phyloP scores from a whole-genome alignment of 2,329 filamentous ascomycete species.

The Beauveria sp. region DNA sequence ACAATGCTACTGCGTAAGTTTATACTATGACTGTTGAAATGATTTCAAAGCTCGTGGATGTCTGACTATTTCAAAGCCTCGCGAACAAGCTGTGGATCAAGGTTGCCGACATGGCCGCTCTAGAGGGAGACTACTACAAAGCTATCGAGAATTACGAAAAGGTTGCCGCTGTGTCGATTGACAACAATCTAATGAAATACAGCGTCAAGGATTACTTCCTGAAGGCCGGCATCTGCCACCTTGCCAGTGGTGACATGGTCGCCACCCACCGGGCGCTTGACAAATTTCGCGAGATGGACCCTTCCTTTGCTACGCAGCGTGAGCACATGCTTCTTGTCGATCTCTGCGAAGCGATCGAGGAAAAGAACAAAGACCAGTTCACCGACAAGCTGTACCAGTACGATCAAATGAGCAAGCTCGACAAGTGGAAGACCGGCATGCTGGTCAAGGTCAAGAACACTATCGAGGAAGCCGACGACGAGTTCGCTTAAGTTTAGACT shows the following conservation, averaged over 20 bases:
- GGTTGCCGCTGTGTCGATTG: conserved; percentile 68
- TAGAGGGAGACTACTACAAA: conserved; percentile 78
- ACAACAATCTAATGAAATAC: conserved; percentile 90
- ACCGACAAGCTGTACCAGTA: conserved; percentile 81
- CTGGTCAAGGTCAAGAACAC: conserved; percentile 74
- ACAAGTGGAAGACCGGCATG: conserved; percentile 94
- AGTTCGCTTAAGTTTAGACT: conserved; percentile 28
- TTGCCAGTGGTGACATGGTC: conserved; percentile 67
- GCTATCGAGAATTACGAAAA: conserved; percentile 77
- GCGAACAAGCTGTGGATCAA: conserved; percentile 94
- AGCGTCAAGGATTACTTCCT: conserved; percentile 93
- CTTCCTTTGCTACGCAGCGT: conserved; percentile 65
- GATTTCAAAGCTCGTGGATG: too few relatives aligned
- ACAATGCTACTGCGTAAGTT: conserved; percentile 73
- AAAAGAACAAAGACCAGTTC: conserved; percentile 74
- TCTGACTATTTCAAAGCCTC: conserved; percentile 42
- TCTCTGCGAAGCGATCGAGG: conserved; percentile 65
- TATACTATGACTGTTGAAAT: too few relatives aligned
- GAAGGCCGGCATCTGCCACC: conserved; percentile 86
- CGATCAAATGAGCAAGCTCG: conserved; percentile 86
- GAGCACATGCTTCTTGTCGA: conserved; percentile 78
- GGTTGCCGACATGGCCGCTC: conserved; percentile 76
- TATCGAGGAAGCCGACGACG: conserved; percentile 54
- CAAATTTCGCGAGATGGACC: conserved; percentile 72
- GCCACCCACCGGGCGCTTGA: conserved; percentile 73